Base-by-base conservation (phyloP, 371 early-diverging fungal genomes). In the Syncephalis plumigaleata region DNA sequence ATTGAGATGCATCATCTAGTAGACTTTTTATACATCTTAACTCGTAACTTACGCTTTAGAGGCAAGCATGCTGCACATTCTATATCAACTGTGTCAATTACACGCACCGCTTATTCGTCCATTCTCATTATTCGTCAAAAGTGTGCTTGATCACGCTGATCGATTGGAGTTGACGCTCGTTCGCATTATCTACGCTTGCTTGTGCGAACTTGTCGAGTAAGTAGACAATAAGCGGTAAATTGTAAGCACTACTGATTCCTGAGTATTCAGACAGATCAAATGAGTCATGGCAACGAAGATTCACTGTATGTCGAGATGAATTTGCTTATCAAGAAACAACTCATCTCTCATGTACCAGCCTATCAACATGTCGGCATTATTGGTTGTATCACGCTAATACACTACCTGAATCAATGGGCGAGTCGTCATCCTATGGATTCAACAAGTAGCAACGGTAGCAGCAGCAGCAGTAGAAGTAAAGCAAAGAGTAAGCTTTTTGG, bases 291-390 rank as follows among this genome's bases (percentile, higher is more conserved):
- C 8, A 31, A 46, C 15, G 49, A 51, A 2, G 59, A 64, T 3
- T 47, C 57, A 24, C 59, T 81, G 5, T 63, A 73, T 55, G 64
- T 70, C 3, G 88, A 88, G 20, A 63, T 88, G 17, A 68, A 79
- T 37, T 86, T 84, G 39, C 64, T 79, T 26, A 73, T 87, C 45
- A 57, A 85, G 48, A 88, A 88, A 48, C 87, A 85, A 50, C 66
- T 88, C n/a, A 70, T 84, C 1, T 81, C 75, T 46, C 73, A 73
- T 16, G 47, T 64, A n/a, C 72, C 76, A 31, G 70, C 64, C 38
- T 80, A 80, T 57, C 84, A 82, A 50, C 65, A 73, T 51, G 68
- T 84, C 22, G 88, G 88, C 9, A 70, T 88, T 9, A 68, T 84
- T 46, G 84, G 81, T 11, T 72, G 77, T 9, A 59, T 88, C 5